A percentile compares a stretch with the other conserved stretches of the same genome.
Evolutionary conservation across 31 red algal species (phyloP).

Genomic region (Odonthalia washingtoniensis): DNA sequence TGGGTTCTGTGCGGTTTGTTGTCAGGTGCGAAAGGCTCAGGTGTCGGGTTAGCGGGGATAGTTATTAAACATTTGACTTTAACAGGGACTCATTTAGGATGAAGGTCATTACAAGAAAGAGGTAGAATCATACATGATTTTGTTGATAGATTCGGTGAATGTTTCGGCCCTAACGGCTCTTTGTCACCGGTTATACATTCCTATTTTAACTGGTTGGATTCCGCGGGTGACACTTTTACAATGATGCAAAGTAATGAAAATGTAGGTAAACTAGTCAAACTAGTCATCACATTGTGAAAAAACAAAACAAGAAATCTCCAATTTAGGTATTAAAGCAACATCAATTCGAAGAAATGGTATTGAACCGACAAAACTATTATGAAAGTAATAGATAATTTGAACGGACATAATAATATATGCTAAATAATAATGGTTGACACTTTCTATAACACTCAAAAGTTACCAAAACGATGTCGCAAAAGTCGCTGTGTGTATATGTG

Average conservation of each 20-base stretch:
- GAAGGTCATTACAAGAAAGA: constrained; percentile 68
- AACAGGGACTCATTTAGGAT: constrained; percentile 80
- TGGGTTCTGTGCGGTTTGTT: constrained; percentile 91
- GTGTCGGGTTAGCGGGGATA: constrained; percentile 61
- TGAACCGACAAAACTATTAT: no score
- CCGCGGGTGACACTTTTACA: constrained; percentile 39
- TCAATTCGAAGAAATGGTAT: no score
- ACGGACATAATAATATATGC: no score
- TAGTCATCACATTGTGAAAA: no score
- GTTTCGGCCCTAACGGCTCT: constrained; percentile 32
- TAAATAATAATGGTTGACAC: no score
- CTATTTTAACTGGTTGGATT: constrained; percentile 43
- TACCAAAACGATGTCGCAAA: no score
- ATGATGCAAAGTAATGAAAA: constrained; percentile 48
- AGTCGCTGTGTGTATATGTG: no score
- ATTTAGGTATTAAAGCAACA: no score
- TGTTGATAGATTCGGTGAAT: constrained; percentile 35
- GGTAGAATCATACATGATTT: constrained; percentile 61
- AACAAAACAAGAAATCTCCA: no score
- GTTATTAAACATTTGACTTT: constrained; percentile 77
- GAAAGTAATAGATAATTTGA: no score
- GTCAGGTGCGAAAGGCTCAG: constrained; percentile 61
- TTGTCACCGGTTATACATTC: constrained; percentile 53
- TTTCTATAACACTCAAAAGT: no score
- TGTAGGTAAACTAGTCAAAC: constrained; percentile 58